Evolutionary conservation across 352 stramenopile genomes (phyloP).

Genomic region (Globisporangium spinosum): DNA sequence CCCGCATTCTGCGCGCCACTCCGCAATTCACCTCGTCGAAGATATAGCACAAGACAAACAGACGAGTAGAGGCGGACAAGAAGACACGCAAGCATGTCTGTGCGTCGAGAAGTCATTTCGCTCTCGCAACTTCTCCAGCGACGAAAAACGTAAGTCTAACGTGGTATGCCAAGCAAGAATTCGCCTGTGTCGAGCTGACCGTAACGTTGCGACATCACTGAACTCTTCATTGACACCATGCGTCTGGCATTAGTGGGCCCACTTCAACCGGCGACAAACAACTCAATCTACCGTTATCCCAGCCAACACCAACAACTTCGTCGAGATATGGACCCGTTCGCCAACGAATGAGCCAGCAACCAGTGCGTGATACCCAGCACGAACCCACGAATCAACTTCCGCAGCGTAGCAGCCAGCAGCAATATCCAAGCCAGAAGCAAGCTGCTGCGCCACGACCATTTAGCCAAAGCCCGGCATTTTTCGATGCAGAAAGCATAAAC

Average conservation of each 20-base stretch:
- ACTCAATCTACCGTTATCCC: slow-evolving; percentile 3
- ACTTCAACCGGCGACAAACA: neutral
- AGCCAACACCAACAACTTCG: slow-evolving; percentile 6
- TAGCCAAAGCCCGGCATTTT: slow-evolving; percentile 8
- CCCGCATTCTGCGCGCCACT: slow-evolving; percentile 9
- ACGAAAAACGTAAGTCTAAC: slow-evolving; percentile 28
- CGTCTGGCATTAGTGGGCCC: neutral
- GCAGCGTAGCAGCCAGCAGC: neutral
- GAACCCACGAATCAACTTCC: neutral
- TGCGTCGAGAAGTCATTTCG: slow-evolving; percentile 65
- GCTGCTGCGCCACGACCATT: neutral
- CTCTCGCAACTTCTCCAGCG: slow-evolving; percentile 71
- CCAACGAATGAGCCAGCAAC: slow-evolving; percentile 9
- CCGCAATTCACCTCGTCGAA: slow-evolving; percentile 10
- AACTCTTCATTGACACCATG: neutral
- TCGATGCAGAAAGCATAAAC: slow-evolving; percentile 8
- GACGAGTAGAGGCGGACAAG: neutral
- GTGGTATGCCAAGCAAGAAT: slow-evolving; percentile 3
- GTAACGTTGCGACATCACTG: neutral
- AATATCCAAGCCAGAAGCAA: neutral
- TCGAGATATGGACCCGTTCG: slow-evolving; percentile 16
- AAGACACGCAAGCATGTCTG: slow-evolving; percentile 34
- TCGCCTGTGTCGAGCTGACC: neutral
- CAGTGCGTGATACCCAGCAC: slow-evolving; percentile 6
- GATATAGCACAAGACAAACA: neutral